Percentiles rank a stretch among this genome's conserved stretches.
These are phyloP conservation scores for Pochonia chlamydosporia DNA, from an alignment of 2,329 filamentous ascomycete genomes.

Conservation along the genomic window DNA sequence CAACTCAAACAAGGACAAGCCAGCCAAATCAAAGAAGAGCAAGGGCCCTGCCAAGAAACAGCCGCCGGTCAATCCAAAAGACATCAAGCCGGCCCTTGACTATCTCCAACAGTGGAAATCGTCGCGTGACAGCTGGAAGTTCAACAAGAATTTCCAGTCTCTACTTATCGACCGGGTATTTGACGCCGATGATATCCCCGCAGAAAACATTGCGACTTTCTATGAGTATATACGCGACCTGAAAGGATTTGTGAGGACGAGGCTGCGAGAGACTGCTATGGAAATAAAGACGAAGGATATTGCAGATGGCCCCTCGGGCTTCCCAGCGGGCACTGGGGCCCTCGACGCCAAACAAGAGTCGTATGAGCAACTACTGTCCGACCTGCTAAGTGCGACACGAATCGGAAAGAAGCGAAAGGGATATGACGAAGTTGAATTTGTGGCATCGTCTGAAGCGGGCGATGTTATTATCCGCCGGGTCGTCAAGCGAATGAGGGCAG, in stretches of 20 bases:
- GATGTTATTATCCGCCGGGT: conserved; percentile 47
- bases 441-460: conserved; percentile 42
- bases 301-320: conserved; percentile 40
- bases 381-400: conserved; percentile 34
- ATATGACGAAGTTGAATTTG: conserved; percentile 48
- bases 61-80: conserved; percentile 29
- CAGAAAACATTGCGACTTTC: conserved; percentile 62
- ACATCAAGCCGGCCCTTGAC: conserved; percentile 59
- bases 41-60: conserved; percentile 35
- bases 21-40: conserved; percentile 26
- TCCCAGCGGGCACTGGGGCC: conserved; percentile 43
- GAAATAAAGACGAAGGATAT: conserved; percentile 54
- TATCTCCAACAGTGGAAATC: conserved; percentile 75
- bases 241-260: conserved; percentile 65
- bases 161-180: conserved; percentile 80
- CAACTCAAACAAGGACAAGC: conserved; percentile 27
- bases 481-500: conserved; percentile 58
- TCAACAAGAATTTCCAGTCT: conserved; percentile 90
- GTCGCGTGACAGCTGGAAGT: conserved; percentile 75
- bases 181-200: conserved; percentile 64
- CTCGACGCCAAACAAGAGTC: conserved; percentile 42
- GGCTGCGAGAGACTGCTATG: conserved; percentile 61
- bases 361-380: conserved; percentile 50
- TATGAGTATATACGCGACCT: conserved; percentile 74
- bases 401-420: conserved; percentile 39